These are phyloP conservation scores for Macrotyloma uniflorum DNA, from an alignment of 306 rosid genomes.

Conservation along the genomic window DNA sequence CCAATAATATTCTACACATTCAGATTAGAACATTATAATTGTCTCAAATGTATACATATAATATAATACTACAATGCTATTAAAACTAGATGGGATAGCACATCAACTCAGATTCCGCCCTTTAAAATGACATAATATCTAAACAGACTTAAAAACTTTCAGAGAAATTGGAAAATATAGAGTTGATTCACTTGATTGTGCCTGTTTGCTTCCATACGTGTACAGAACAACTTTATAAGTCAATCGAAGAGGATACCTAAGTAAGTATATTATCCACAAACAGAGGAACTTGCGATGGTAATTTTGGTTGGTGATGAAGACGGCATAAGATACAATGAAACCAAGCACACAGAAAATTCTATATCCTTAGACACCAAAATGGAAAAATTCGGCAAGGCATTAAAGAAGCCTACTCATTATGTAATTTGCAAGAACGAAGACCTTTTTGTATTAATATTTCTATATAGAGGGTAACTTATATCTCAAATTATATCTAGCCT, in stretches of 20 bases:
- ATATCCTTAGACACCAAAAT: not conserved
- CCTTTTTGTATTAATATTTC: not conserved
- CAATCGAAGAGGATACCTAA: not conserved
- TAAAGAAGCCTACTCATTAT: not conserved
- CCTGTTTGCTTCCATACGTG: not conserved
- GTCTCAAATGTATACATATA: not conserved
- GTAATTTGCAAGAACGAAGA: not conserved
- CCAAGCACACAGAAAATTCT: not conserved
- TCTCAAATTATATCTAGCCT: constrained; percentile 4
- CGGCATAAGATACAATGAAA: constrained; percentile 10
- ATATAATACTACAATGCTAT: not conserved
- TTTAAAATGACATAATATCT: not conserved
- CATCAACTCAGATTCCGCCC: not conserved
- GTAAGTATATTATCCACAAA: not conserved
- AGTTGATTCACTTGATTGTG: not conserved
- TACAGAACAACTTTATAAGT: not conserved
- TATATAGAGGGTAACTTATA: constrained; percentile 1
- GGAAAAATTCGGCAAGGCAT: not conserved
- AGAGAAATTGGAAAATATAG: not conserved
- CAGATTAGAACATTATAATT: not conserved
- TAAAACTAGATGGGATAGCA: not conserved
- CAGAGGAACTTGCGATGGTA: not conserved
- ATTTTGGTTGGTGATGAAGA: not conserved
- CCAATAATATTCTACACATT: not conserved
- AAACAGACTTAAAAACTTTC: not conserved